Conservation (phyloP, 2,329 filamentous ascomycete genomes). For the Monilinia polystroma region DNA sequence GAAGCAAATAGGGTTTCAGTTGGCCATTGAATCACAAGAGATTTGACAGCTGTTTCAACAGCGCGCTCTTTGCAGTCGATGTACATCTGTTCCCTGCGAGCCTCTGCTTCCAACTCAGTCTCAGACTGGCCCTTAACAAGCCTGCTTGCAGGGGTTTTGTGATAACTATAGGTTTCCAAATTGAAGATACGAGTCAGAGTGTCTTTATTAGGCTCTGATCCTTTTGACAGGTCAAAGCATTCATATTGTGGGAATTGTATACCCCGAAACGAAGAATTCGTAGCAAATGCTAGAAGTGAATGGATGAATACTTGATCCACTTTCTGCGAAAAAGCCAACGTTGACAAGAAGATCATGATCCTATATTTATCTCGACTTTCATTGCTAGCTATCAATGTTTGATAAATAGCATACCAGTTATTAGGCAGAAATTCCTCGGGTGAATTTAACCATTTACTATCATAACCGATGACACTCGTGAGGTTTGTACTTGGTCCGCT, state of each 20-base stretch:
- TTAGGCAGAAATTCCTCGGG: constrained; percentile 27
- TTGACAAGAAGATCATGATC: constrained; percentile 38
- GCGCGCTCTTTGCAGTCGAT: neutral
- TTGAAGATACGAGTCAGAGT: constrained; percentile 14
- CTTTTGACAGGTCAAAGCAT: constrained; percentile 23
- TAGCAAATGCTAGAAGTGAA: constrained; percentile 40
- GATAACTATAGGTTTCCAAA: constrained; percentile 8
- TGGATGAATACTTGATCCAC: constrained; percentile 34
- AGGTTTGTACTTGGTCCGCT: neutral
- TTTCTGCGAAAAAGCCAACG: constrained; percentile 33
- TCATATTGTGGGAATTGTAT: neutral
- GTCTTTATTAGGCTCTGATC: constrained; percentile 14
- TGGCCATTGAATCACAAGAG: constrained; percentile 21
- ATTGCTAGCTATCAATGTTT: constrained; percentile 24
- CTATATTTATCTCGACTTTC: constrained; percentile 31
- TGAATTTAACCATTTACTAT: constrained; percentile 28
- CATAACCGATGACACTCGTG: constrained; percentile 21
- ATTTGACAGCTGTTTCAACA: constrained; percentile 6
- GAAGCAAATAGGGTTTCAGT: neutral
- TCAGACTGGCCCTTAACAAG: constrained; percentile 11
- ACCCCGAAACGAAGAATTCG: constrained; percentile 28
- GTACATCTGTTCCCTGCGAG: constrained; percentile 5
- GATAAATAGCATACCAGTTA: constrained; percentile 34
- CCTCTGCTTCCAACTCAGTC: neutral
- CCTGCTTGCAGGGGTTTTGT: constrained; percentile 22